Evolutionary conservation across 805 yeast species (phyloP).

Genomic region (Tetrapisispora arboricola): DNA sequence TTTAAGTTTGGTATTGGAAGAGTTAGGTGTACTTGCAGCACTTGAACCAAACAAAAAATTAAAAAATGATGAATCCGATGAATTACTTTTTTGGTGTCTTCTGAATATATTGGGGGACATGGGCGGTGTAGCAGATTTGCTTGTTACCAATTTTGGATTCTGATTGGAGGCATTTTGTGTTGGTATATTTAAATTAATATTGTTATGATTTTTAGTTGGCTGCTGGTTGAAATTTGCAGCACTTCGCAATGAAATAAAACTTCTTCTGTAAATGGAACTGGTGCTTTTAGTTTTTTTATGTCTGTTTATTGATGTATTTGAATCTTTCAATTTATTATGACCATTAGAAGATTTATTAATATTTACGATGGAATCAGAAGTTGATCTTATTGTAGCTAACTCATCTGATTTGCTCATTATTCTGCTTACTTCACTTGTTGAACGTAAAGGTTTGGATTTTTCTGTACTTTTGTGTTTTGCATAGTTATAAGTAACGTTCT

Average conservation of each 20-base stretch:
- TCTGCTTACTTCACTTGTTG: slow-evolving; percentile 21
- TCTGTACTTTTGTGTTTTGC: slow-evolving; percentile 16
- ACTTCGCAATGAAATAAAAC: slow-evolving; percentile 26
- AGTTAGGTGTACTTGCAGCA: slow-evolving; percentile 7
- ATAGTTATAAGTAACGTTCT: slow-evolving; percentile 23
- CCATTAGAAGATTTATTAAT: not conserved
- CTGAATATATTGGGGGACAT: slow-evolving; percentile 42
- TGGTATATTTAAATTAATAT: slow-evolving; percentile 23
- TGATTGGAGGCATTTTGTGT: slow-evolving; percentile 3
- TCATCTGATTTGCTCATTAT: slow-evolving; percentile 9
- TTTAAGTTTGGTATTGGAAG: not conserved
- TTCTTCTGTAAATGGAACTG: slow-evolving; percentile 27
- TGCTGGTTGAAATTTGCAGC: slow-evolving; percentile 10
- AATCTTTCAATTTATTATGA: slow-evolving; percentile 18
- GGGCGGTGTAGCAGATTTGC: slow-evolving; percentile 13
- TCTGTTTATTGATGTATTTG: slow-evolving; percentile 10
- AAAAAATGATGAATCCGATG: slow-evolving; percentile 43
- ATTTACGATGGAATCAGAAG: slow-evolving; percentile 22
- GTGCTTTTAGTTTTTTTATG: slow-evolving; percentile 25
- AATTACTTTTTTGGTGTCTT: slow-evolving; percentile 53
- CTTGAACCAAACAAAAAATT: slow-evolving; percentile 30
- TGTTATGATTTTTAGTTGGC: slow-evolving; percentile 5
- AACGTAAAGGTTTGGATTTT: slow-evolving; percentile 15
- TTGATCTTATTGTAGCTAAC: slow-evolving; percentile 12
- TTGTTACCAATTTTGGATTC: not conserved